Evolutionary conservation across 257 asterid species (phyloP).

Genomic region (Coffea canephora): DNA sequence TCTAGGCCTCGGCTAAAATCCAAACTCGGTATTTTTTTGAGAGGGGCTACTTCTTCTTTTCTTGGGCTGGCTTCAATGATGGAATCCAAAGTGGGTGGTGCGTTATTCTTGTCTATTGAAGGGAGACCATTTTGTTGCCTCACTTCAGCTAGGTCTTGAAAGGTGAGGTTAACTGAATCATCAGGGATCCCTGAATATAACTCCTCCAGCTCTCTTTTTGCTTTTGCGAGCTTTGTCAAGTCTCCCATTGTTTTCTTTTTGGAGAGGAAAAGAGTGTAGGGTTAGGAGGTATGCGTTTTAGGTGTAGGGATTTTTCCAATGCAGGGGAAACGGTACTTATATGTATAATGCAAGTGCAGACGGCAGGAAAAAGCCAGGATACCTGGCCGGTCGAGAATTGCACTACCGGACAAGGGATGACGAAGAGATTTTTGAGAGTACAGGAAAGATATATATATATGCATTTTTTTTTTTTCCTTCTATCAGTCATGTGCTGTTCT

Average conservation of each 20-base stretch:
- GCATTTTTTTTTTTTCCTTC: neutral
- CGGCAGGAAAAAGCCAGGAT: neutral
- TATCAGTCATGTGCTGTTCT: neutral
- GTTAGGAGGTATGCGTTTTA: neutral
- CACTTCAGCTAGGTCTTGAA: slow-evolving; percentile 63
- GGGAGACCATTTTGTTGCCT: slow-evolving; percentile 18
- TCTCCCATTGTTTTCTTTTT: slow-evolving; percentile 42
- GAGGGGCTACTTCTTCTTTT: slow-evolving; percentile 11
- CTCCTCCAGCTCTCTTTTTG: slow-evolving; percentile 63
- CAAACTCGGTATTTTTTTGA: slow-evolving; percentile 60
- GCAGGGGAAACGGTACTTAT: neutral
- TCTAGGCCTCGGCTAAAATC: slow-evolving; percentile 59
- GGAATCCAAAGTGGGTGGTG: slow-evolving; percentile 17
- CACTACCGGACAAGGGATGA: neutral
- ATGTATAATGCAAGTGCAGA: neutral
- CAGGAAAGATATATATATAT: neutral
- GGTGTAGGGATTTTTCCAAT: neutral
- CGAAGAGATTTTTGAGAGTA: neutral
- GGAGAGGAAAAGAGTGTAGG: too few species aligned
- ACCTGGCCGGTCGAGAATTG: slow-evolving; percentile 11
- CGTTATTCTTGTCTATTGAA: slow-evolving; percentile 20
- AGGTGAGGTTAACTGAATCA: slow-evolving; percentile 82
- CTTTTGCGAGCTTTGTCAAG: slow-evolving; percentile 40
- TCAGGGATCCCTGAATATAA: slow-evolving; percentile 71
- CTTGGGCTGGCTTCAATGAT: slow-evolving; percentile 12